These are phyloP conservation scores for Smallanthus sonchifolius DNA, from an alignment of 129 eudicot genomes.

Conservation along the genomic window DNA sequence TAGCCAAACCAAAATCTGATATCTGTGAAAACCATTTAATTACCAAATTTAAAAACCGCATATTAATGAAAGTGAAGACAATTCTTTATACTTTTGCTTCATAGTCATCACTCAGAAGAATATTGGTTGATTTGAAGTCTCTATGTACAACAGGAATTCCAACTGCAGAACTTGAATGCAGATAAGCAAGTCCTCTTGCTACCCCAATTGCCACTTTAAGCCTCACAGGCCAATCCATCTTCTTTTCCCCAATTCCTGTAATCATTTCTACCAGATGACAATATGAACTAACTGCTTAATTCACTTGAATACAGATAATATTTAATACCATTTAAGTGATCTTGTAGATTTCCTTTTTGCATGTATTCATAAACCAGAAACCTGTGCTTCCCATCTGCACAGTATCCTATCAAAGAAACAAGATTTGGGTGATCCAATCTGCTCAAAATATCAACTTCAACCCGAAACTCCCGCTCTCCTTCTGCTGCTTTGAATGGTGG, in stretches of 20 bases:
- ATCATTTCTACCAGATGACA: neutral
- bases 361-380: conserved; percentile 93
- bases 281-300: neutral
- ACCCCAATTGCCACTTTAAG: conserved; percentile 93
- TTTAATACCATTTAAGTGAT: conserved; percentile 69
- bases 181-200: conserved; percentile 96
- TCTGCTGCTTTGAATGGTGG: conserved; percentile 84
- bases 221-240: conserved; percentile 92
- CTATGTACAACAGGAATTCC: conserved; percentile 96
- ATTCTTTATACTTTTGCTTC: conserved; percentile 74
- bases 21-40: conserved; percentile 42
- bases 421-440: conserved; percentile 96
- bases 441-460: conserved; percentile 97
- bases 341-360: conserved; percentile 94
- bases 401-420: conserved; percentile 85
- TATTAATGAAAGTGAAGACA: neutral
- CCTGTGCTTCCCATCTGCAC: conserved; percentile 97
- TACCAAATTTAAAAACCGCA: neutral
- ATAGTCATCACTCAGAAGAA: conserved; percentile 63
- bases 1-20: conserved; percentile 95
- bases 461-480: conserved; percentile 96
- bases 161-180: conserved; percentile 88
- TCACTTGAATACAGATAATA: neutral
- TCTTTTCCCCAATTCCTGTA: conserved; percentile 70
- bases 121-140: conserved; percentile 96